A percentile compares a stretch with the other conserved stretches of the same genome.
phyloP scores from a whole-genome alignment of 176 grass and related monocot genomes.

The Chrysopogon serrulatus region DNA sequence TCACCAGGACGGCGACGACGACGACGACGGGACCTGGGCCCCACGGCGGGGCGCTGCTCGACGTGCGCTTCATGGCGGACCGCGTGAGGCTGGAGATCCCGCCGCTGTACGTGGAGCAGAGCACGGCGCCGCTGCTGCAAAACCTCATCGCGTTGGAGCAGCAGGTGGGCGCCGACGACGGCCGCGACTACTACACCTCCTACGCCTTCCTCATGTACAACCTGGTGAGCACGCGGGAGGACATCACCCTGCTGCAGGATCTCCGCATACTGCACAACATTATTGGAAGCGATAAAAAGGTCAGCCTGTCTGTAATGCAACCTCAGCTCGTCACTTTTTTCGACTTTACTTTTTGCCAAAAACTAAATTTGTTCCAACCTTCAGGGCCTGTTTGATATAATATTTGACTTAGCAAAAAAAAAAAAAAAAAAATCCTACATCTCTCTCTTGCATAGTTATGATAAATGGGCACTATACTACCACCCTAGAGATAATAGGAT shows the following conservation, averaged over 20 bases:
- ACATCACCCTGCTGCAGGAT: background rate
- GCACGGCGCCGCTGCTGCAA: background rate
- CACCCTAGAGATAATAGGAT: no score
- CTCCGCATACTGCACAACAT: background rate
- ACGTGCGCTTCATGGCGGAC: background rate
- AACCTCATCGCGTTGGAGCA: background rate
- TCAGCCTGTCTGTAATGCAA: background rate
- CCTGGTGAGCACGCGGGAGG: background rate
- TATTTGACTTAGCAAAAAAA: no score
- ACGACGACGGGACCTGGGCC: no score
- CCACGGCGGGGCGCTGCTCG: background rate
- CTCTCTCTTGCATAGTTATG: no score
- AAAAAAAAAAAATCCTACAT: no score
- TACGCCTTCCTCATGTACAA: constrained; percentile 3
- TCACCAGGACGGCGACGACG: no score
- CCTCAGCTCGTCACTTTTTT: no score
- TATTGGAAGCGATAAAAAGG: background rate
- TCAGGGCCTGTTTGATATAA: no score
- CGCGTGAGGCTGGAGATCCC: background rate
- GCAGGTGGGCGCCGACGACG: background rate
- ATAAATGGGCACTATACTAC: no score
- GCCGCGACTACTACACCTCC: background rate
- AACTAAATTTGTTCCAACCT: no score
- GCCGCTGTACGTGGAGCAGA: background rate
- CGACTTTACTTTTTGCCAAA: no score